These are phyloP conservation scores for Lycium barbarum DNA, from an alignment of 257 asterid species.

Conservation along the genomic window DNA sequence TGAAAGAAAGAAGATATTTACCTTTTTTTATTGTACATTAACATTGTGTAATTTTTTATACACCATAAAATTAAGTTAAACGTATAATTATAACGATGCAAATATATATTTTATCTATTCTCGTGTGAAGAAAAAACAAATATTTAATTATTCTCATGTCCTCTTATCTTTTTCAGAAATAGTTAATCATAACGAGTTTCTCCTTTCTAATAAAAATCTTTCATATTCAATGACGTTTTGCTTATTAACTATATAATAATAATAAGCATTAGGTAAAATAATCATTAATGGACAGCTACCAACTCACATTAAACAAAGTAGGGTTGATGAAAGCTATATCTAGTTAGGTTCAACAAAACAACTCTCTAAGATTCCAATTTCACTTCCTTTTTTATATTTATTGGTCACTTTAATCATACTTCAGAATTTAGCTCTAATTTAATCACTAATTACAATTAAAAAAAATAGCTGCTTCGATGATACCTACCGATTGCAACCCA, in stretches of 20 bases:
- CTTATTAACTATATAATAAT: background rate
- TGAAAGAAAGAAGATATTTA: background rate
- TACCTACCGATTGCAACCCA: constrained; percentile 43
- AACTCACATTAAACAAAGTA: constrained; percentile 12
- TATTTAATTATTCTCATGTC: background rate
- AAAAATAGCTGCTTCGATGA: constrained; percentile 33
- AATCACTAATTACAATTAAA: constrained; percentile 41
- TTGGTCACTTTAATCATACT: background rate
- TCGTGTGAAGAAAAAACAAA: background rate
- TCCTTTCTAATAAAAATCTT: background rate
- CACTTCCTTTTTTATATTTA: background rate
- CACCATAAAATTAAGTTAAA: background rate
- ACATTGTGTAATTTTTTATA: background rate
- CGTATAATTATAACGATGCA: background rate
- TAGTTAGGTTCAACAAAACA: constrained; percentile 16
- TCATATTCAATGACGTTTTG: background rate
- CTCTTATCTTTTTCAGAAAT: background rate
- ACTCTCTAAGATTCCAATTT: constrained; percentile 22
- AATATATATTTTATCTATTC: background rate
- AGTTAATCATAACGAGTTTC: background rate
- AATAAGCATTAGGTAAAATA: constrained; percentile 25
- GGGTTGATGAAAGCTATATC: background rate
- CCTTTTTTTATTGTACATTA: background rate
- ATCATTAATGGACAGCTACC: background rate
- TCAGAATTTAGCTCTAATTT: background rate